Evolutionary conservation across 2,329 filamentous ascomycete genomes (phyloP), one percentile per base, ranked within the genome.

Genomic region (Nannizziopsis barbatae): DNA sequence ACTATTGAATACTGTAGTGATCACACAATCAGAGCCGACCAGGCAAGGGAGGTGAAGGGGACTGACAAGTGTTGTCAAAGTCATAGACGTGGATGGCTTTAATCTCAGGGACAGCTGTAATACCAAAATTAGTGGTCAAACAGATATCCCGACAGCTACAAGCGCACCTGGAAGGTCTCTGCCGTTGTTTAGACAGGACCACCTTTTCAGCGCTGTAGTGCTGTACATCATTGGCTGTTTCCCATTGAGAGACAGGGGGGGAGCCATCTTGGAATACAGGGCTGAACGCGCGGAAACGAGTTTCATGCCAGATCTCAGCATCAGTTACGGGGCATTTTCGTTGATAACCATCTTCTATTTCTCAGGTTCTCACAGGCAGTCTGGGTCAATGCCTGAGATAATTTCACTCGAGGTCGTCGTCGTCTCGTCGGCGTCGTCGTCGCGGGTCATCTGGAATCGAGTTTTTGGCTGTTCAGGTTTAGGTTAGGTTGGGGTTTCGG

Each of bases 41-140:
- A 27, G 22, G 22, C 4, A 27, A 3, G 22, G 22, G 22, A 7
- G 7, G 3, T 27, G 3, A 3, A 27, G 22, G 22, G 14, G 46
- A 53, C 82, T 64, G 71, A 90, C 86, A 71, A 33, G 90, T 96
- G 62, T 98, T 96, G 68, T 98, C 92, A 65, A 96, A 98, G 66
- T 98, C 92, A 70, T 96, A 96, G 57, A 98, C 77, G 62, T 96
- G 90, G 45, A 98, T 80, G 7, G 80, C 71, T 63, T 79, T 86
- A 66, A 96, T 83, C 48, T 79, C 73, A 37, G 83, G 73, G 9
- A 80, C 74, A 30, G 78, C 76, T 77, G 53, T 20, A 41, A 55
- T 48, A 48, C 22, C 46, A 5, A 50, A 7, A 30, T 50, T 45
- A 46, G 45, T 20, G 33, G 22, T 20, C 40, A 30, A 48, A 7